Evolutionary conservation across 2,329 filamentous ascomycete genomes (phyloP), one percentile per base, ranked within the genome.

Genomic region (Xylaria sp.): DNA sequence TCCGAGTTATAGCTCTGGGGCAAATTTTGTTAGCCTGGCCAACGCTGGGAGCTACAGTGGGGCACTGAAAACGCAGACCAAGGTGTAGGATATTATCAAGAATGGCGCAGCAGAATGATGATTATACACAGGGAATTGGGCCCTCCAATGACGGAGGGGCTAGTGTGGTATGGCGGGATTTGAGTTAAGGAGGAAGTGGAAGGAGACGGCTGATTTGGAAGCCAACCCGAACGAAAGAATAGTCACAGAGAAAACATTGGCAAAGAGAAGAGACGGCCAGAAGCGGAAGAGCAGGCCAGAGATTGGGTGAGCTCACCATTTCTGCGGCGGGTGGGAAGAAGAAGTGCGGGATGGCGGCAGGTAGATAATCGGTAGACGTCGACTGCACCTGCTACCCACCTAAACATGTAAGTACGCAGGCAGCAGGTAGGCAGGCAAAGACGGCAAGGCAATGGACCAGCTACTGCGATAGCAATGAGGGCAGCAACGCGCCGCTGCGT

Each of bases 1-100:
- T 80, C 78, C 57, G 76, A 69, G 72, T 83, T 82, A 77, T 83
- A 83, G 72, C 80, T 82, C 81, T 85, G 74, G 57, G 37, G n/a
- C 35, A 31, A 57, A 52, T 54, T 60, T 68, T 70, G 68, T 73
- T 25, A 50, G 68, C 71, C 51, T 65, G 55, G 53, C 51, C 2
- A 17, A 42, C 4, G 28, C 28, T 31, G 21, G 33, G 17, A 50
- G 31, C 19, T 15, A 45, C 31, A 31, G 49, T 37, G 21, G 9
- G 50, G 35, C 25, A 17, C 14, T 17, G n/a, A 37, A 17, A 31
- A 35, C 4, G 37, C 15, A 57, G 17, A 21, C 4, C 23, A 31
- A 37, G 25, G 37, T 23, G 23, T 28, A 42, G 35, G 56, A 28
- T 28, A 23, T n/a, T 55, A 51, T 43, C 28, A 19, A 47, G 31